Percentiles rank a stretch among this genome's conserved stretches.
Conservation (phyloP, 208 protist genomes). For the Porcisia deanei region DNA sequence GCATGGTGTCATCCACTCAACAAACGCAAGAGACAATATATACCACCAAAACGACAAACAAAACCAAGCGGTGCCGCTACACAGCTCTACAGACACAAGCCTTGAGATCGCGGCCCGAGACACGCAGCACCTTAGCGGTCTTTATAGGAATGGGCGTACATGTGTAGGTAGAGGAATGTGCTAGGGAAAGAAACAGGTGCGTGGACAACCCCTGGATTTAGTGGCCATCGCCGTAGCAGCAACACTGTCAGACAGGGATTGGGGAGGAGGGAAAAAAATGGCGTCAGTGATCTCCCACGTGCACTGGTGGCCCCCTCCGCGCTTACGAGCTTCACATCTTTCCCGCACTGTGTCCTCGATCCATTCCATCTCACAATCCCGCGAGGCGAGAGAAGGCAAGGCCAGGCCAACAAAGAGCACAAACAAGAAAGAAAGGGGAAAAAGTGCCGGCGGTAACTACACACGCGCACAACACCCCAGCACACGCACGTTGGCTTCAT, state of each 20-base stretch:
- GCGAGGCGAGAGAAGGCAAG: neutral
- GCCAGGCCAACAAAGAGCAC: neutral
- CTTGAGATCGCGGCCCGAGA: neutral
- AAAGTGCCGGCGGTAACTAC: neutral
- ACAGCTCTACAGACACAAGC: neutral
- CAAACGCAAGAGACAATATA: neutral
- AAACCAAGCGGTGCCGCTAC: neutral
- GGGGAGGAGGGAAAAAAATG: neutral
- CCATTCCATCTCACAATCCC: neutral
- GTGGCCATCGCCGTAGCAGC: neutral
- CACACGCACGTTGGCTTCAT: neutral
- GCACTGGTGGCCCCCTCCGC: neutral
- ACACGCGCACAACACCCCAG: neutral
- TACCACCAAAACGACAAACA: neutral
- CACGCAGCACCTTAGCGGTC: neutral
- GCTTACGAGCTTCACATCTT: neutral
- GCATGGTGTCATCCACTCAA: neutral
- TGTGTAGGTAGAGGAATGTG: neutral
- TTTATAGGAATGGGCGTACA: neutral
- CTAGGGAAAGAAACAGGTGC: neutral
- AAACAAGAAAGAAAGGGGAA: neutral
- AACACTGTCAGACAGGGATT: neutral
- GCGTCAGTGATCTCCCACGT: neutral
- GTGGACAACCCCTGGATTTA: too few species aligned
- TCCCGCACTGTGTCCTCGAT: neutral